These are phyloP conservation scores for Artemisia argyi DNA, from an alignment of 129 eudicot genomes.

Conservation along the genomic window DNA sequence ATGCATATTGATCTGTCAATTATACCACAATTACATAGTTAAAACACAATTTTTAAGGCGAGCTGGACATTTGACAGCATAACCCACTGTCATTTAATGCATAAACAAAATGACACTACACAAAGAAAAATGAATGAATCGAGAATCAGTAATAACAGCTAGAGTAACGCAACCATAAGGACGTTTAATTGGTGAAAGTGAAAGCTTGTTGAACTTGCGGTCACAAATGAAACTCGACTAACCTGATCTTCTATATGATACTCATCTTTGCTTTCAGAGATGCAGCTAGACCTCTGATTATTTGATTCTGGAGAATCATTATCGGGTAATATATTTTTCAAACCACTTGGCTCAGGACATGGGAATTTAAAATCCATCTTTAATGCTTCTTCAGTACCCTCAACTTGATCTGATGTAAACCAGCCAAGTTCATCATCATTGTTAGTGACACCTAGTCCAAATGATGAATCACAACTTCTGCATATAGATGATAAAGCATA, in stretches of 20 bases:
- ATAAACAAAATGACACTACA: not conserved
- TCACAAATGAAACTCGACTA: slow-evolving; percentile 14
- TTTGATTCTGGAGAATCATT: slow-evolving; percentile 31
- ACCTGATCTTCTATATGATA: slow-evolving; percentile 44
- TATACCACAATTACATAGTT: slow-evolving; percentile 13
- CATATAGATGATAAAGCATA: slow-evolving; percentile 23
- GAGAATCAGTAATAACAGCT: not conserved
- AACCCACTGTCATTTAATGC: no score
- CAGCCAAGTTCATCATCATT: slow-evolving; percentile 68
- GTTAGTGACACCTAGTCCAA: slow-evolving; percentile 54
- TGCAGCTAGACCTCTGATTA: slow-evolving; percentile 33
- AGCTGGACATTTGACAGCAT: no score
- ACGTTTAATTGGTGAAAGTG: slow-evolving; percentile 13
- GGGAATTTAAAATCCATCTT: slow-evolving; percentile 47
- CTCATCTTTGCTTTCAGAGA: slow-evolving; percentile 36
- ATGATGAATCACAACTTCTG: slow-evolving; percentile 90
- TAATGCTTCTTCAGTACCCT: slow-evolving; percentile 51
- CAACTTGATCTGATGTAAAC: slow-evolving; percentile 65
- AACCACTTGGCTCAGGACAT: slow-evolving; percentile 41
- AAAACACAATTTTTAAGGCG: not conserved
- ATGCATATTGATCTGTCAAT: slow-evolving; percentile 31
- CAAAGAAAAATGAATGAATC: slow-evolving; percentile 8
- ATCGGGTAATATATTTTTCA: slow-evolving; percentile 33
- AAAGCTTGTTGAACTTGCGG: slow-evolving; percentile 9
- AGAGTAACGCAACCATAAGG: slow-evolving; percentile 10